A percentile compares a stretch with the other conserved stretches of the same genome.
Conservation (phyloP, 441 rosid species). For the Melastoma candidum region DNA sequence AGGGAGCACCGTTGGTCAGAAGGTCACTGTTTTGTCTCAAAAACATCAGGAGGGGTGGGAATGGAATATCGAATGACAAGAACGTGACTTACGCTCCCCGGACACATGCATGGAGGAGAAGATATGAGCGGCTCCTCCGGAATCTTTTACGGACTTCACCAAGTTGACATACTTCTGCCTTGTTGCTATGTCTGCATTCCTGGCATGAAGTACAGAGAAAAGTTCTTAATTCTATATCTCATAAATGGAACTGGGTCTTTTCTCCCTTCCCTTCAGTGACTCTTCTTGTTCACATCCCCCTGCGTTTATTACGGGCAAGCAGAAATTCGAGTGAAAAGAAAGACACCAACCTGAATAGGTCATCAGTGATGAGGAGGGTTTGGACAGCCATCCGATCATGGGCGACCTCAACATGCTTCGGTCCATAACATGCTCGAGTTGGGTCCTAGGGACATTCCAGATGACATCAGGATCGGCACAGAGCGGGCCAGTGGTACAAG, state of each 20-base stretch:
- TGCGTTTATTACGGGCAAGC: background rate
- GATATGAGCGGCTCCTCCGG: slow-evolving; percentile 72
- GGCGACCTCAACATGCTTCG: slow-evolving; percentile 95
- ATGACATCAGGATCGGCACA: slow-evolving; percentile 1
- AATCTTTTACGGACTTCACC: slow-evolving; percentile 65
- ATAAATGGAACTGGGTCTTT: too few relatives aligned
- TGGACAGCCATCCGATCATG: slow-evolving; percentile 93
- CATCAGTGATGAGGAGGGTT: slow-evolving; percentile 90
- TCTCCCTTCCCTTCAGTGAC: too few relatives aligned
- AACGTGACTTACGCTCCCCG: slow-evolving; percentile 68
- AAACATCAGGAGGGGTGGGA: too few relatives aligned
- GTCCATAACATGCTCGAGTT: slow-evolving; percentile 87
- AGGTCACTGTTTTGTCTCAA: too few relatives aligned
- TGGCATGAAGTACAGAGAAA: slow-evolving; percentile 19
- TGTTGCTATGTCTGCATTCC: slow-evolving; percentile 64
- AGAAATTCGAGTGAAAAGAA: background rate
- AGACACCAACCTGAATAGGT: slow-evolving; percentile 70
- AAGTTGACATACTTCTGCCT: slow-evolving; percentile 62
- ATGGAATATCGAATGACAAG: too few relatives aligned
- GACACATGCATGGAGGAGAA: slow-evolving; percentile 95
- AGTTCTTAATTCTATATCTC: too few relatives aligned
- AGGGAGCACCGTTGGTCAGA: too few relatives aligned
- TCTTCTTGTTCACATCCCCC: too few relatives aligned
- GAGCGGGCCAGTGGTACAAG: background rate
- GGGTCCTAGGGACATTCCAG: slow-evolving; percentile 41